A percentile compares a stretch with the other conserved stretches of the same genome.
Evolutionary conservation across 768 basidiomycete genomes (phyloP).

Genomic region (Russula lepida): DNA sequence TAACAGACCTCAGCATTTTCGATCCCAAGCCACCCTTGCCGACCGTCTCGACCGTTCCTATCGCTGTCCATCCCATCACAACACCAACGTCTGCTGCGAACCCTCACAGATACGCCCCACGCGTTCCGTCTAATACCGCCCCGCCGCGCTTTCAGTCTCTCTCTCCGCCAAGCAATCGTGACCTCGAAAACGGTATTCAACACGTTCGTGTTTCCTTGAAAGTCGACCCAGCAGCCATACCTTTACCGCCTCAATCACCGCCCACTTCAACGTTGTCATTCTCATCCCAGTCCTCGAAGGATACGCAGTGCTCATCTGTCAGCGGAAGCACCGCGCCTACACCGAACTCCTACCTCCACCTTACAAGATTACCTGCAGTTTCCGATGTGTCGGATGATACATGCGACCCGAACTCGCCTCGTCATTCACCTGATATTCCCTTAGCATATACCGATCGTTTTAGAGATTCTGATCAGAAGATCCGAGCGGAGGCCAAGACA

Average conservation of each 20-base stretch:
- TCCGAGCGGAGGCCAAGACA: constrained; percentile 70
- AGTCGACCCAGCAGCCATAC: constrained; percentile 48
- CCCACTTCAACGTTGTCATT: constrained; percentile 63
- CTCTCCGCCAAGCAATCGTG: constrained; percentile 21
- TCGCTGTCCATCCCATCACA: constrained; percentile 43
- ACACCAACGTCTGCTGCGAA: constrained; percentile 47
- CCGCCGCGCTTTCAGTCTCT: constrained; percentile 18
- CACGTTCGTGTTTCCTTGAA: constrained; percentile 27
- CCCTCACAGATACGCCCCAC: constrained; percentile 37
- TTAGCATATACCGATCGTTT: not conserved
- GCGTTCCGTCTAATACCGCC: constrained; percentile 8
- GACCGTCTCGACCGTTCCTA: constrained; percentile 10
- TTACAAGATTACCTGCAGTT: not conserved
- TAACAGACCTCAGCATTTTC: constrained; percentile 28
- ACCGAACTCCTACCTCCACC: constrained; percentile 36
- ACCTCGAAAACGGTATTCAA: constrained; percentile 29
- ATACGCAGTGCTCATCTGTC: constrained; percentile 31
- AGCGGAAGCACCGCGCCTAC: constrained; percentile 35
- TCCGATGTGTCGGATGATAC: constrained; percentile 5
- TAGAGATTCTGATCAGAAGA: constrained; percentile 40
- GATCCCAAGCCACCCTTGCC: constrained; percentile 18
- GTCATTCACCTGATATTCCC: not conserved
- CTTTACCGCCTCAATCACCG: constrained; percentile 63
- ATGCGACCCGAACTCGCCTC: constrained; percentile 4
- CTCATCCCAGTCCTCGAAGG: constrained; percentile 54